Conservation (phyloP, 208 protist species). For the Trypanosomatidae sp. region DNA sequence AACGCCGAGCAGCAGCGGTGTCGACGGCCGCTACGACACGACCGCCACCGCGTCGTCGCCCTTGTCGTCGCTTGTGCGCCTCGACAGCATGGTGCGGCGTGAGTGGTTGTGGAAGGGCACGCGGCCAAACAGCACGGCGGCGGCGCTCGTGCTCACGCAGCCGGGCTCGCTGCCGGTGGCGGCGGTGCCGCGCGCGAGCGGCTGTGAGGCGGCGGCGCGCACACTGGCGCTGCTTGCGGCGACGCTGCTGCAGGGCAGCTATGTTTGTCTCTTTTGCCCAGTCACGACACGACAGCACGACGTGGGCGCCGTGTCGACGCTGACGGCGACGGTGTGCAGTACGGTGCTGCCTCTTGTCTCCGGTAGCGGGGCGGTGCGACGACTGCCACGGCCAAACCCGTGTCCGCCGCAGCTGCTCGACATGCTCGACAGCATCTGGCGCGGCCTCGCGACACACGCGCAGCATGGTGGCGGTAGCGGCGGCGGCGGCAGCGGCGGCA, state of each 20-base stretch:
- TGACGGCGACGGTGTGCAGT: slow-evolving; percentile 13
- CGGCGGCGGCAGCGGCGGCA: too few relatives aligned
- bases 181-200: slow-evolving; percentile 13
- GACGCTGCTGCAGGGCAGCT: slow-evolving; percentile 55
- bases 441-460: slow-evolving; percentile 1
- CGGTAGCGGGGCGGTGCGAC: slow-evolving; percentile 27
- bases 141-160: slow-evolving; percentile 22
- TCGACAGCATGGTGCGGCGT: slow-evolving; percentile 32
- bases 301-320: too few relatives aligned
- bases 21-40: too few relatives aligned
- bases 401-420: slow-evolving; percentile 53
- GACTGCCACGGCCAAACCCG: slow-evolving; percentile 31
- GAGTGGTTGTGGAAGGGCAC: slow-evolving; percentile 27
- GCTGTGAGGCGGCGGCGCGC: slow-evolving; percentile 26
- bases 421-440: slow-evolving; percentile 68
- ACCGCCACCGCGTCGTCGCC: too few relatives aligned
- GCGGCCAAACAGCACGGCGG: slow-evolving; percentile 58
- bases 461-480: too few relatives aligned
- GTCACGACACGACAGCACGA: background rate
- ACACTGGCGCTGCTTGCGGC: slow-evolving; percentile 56
- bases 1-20: too few relatives aligned
- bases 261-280: background rate
- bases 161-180: slow-evolving; percentile 12
- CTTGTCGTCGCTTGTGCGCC: too few relatives aligned
- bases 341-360: slow-evolving; percentile 49